These are phyloP conservation scores for Spinellus fusiger DNA, from an alignment of 192 early-diverging fungal species.

Conservation along the genomic window DNA sequence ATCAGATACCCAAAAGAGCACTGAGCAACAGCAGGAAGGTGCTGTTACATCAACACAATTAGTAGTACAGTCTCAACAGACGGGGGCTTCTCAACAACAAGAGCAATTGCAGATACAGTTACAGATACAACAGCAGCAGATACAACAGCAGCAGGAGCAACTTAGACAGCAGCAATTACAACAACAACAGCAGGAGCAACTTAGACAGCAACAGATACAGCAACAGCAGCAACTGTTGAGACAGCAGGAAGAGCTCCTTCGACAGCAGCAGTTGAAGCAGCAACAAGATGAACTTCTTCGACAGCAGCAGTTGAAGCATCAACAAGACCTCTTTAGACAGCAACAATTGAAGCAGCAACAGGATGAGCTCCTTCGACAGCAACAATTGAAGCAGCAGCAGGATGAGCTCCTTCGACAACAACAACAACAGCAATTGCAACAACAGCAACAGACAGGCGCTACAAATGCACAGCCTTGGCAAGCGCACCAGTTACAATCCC, in stretches of 20 bases:
- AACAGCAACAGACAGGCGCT: not conserved
- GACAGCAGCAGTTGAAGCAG: not conserved
- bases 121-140: not conserved
- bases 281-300: not conserved
- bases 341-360: slow-evolving; percentile 5
- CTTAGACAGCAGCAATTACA: not conserved
- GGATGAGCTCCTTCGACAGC: not conserved
- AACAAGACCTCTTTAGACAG: slow-evolving; percentile 2
- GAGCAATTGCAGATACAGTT: slow-evolving; percentile 1
- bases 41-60: slow-evolving; percentile 11
- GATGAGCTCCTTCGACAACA: slow-evolving; percentile 5
- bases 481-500: slow-evolving; percentile 22
- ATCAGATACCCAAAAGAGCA: slow-evolving; percentile 19
- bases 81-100: not conserved
- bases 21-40: not conserved
- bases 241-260: not conserved
- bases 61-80: slow-evolving; percentile 10
- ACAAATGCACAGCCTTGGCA: slow-evolving; percentile 4
- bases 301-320: not conserved
- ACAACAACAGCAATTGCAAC: slow-evolving; percentile 16
- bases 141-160: not conserved
- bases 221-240: not conserved
- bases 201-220: slow-evolving; percentile 14
- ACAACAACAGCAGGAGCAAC: slow-evolving; percentile 1
- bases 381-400: slow-evolving; percentile 7